Evolutionary conservation across 23 red algal genomes (phyloP).

Genomic region (Gracilaria domingensis): DNA sequence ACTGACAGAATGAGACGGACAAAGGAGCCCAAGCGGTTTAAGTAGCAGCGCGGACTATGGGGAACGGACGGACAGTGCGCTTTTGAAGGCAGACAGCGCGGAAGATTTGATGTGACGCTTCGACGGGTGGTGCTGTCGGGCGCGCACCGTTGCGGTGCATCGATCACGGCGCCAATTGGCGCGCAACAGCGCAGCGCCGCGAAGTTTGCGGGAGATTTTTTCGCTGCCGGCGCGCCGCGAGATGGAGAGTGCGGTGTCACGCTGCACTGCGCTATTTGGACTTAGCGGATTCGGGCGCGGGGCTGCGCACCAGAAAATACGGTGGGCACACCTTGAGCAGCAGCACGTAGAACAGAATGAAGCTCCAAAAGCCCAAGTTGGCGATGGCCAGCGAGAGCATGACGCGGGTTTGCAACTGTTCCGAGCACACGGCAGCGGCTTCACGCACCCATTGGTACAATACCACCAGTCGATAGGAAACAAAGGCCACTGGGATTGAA

Average conservation of each 20-base stretch:
- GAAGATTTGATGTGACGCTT: neutral
- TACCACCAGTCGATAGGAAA: conserved; percentile 33
- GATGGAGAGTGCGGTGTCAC: neutral
- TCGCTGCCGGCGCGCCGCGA: neutral
- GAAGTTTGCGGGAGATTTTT: neutral
- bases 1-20: neutral
- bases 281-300: neutral
- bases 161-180: neutral
- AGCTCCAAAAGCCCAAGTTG: conserved; percentile 53
- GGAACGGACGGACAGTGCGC: too few species aligned
- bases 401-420: neutral
- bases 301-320: conserved; percentile 20
- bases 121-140: neutral
- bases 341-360: conserved; percentile 63
- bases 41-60: too few species aligned
- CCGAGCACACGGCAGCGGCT: neutral
- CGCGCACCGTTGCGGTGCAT: neutral
- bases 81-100: too few species aligned
- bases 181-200: neutral
- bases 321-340: conserved; percentile 73
- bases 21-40: neutral
- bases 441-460: conserved; percentile 36
- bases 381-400: conserved; percentile 29
- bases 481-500: conserved; percentile 50
- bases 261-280: neutral